These are phyloP conservation scores for Globisporangium yorkense DNA, from an alignment of 352 stramenopile genomes.

Conservation along the genomic window DNA sequence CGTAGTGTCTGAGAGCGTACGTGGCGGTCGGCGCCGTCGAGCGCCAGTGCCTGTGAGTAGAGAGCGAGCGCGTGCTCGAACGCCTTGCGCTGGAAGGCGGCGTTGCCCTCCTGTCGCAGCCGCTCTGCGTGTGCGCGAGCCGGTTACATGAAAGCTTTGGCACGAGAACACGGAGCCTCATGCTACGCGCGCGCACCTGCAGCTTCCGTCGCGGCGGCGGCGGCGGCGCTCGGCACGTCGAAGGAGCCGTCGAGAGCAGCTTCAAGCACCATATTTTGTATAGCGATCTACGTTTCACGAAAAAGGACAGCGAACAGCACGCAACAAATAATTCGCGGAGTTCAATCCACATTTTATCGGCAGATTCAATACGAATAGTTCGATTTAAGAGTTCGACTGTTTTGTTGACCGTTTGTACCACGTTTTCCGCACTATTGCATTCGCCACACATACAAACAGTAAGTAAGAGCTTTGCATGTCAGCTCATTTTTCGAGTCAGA, in stretches of 20 bases:
- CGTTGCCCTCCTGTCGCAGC: slow-evolving; percentile 61
- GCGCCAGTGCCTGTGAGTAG: slow-evolving; percentile 57
- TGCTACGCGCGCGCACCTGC: not conserved
- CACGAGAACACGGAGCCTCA: not conserved
- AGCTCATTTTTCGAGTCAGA: not conserved
- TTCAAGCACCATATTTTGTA: slow-evolving; percentile 15
- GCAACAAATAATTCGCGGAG: too few species aligned
- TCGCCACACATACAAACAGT: too few species aligned
- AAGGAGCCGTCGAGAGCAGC: slow-evolving; percentile 30
- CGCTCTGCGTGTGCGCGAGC: slow-evolving; percentile 15
- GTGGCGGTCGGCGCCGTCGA: slow-evolving; percentile 35
- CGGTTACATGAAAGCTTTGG: not conserved
- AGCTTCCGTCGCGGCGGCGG: not conserved
- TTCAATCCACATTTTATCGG: too few species aligned
- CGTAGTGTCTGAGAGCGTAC: slow-evolving; percentile 16
- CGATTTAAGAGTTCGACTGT: too few species aligned
- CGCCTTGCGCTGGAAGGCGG: slow-evolving; percentile 46
- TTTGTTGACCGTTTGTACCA: too few species aligned
- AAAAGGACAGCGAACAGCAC: too few species aligned
- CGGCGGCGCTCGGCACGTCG: slow-evolving; percentile 18
- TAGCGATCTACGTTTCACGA: not conserved
- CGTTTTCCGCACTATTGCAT: too few species aligned
- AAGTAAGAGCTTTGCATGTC: not conserved
- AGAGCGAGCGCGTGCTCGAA: slow-evolving; percentile 37
- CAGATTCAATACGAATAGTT: too few species aligned